phyloP scores from a whole-genome alignment of 108 stramenopile genomes.

The Nitzschia sp. region DNA sequence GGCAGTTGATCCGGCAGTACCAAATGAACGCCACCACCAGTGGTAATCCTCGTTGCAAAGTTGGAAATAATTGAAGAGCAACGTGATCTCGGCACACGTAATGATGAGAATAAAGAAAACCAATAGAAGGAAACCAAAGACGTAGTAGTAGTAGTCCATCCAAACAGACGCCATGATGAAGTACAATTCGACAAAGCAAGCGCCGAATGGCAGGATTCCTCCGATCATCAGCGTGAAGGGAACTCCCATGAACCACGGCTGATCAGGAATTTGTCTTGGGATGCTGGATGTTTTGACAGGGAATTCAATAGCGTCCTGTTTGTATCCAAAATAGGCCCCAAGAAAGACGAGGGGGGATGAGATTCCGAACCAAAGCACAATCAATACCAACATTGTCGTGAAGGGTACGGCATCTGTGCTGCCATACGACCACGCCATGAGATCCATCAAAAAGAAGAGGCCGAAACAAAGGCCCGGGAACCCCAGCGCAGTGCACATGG shows the following conservation, averaged over 20 bases:
- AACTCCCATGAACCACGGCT: conserved; percentile 91
- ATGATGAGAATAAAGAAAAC: conserved; percentile 94
- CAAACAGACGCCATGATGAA: conserved; percentile 96
- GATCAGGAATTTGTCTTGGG: conserved; percentile 93
- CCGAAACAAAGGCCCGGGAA: conserved; percentile 90
- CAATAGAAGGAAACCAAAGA: conserved; percentile 97
- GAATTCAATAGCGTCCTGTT: conserved; percentile 92
- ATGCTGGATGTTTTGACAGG: conserved; percentile 91
- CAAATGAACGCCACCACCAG: conserved; percentile 99
- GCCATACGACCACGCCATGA: conserved; percentile 71
- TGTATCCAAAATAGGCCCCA: conserved; percentile 98
- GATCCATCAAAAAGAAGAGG: conserved; percentile 89
- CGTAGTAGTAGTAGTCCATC: conserved; percentile 98
- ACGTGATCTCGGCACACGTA: conserved; percentile 97
- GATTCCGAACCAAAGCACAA: conserved; percentile 96
- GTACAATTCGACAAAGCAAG: conserved; percentile 97
- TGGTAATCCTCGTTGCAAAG: conserved; percentile 98
- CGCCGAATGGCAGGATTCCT: conserved; percentile 97
- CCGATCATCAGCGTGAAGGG: conserved; percentile 88
- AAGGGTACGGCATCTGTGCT: conserved; percentile 94
- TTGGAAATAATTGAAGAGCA: conserved; percentile 98
- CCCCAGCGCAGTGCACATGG: conserved; percentile 82
- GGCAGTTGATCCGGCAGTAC: conserved; percentile 88
- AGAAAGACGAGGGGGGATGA: conserved; percentile 95
- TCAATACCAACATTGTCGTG: conserved; percentile 84